Conservation (phyloP, 768 basidiomycete species). For the Suillus subaureus region DNA sequence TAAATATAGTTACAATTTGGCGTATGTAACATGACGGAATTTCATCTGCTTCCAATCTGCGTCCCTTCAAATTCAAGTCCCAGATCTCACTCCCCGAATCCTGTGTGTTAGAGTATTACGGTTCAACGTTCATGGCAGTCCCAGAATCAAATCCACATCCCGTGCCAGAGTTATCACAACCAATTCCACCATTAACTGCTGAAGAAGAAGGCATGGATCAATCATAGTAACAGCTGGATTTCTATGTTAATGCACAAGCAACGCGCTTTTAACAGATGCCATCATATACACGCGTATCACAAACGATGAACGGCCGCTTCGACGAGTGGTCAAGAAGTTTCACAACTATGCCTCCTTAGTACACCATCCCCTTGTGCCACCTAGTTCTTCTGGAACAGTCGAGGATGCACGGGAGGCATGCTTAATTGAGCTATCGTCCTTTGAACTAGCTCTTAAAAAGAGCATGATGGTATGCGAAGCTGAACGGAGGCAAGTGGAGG, state of each 20-base stretch:
- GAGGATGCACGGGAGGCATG: slow-evolving; percentile 82
- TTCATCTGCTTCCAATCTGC: not conserved
- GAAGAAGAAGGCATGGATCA: slow-evolving; percentile 62
- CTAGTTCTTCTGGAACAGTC: slow-evolving; percentile 33
- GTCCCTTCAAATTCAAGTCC: not conserved
- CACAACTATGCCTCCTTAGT: slow-evolving; percentile 68
- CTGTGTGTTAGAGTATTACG: not conserved
- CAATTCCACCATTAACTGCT: slow-evolving; percentile 49
- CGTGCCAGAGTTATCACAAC: slow-evolving; percentile 15
- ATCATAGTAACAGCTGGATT: slow-evolving; percentile 4
- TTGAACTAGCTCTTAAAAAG: slow-evolving; percentile 76
- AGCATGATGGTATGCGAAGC: slow-evolving; percentile 84
- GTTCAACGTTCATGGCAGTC: slow-evolving; percentile 1
- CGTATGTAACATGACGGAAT: not conserved
- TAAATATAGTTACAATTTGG: slow-evolving; percentile 3
- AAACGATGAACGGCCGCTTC: slow-evolving; percentile 79
- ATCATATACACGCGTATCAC: slow-evolving; percentile 81
- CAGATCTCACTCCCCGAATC: not conserved
- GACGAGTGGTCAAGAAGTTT: slow-evolving; percentile 81
- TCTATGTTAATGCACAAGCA: slow-evolving; percentile 15
- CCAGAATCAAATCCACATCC: not conserved
- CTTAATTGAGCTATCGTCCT: slow-evolving; percentile 74
- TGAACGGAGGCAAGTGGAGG: slow-evolving; percentile 81
- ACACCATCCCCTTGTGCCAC: slow-evolving; percentile 45
- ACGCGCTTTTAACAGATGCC: slow-evolving; percentile 51